Evolutionary conservation across 2,329 filamentous ascomycete species (phyloP), one percentile per base, ranked within the genome.

Genomic region (Fusarium poae): DNA sequence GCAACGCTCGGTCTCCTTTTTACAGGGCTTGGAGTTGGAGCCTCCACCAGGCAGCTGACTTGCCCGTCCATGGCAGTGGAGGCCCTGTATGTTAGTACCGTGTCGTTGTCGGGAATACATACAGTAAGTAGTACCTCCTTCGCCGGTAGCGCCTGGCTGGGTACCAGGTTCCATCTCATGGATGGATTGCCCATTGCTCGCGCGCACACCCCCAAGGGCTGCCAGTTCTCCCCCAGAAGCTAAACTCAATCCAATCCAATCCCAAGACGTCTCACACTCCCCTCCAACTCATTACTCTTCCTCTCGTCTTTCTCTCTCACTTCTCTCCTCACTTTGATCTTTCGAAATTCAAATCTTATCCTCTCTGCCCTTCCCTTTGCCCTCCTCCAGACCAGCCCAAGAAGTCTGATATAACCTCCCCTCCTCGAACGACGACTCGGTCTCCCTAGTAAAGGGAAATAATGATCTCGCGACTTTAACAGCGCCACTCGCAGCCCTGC

Each of bases 391-490:
- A 62, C 27, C 46, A 62, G 56, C 39, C 57, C 60, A 49, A 59
- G 39, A 39, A 50, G 68, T 64, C 68, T 55, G 67, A 62, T 64
- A 61, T 57, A 72, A 61, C 62, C 62, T 62, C 62, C 62, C 56
- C 56, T 52, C 59, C 44, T 65, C 65, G 65, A 71, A 72, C 69
- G 63, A 61, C 59, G 53, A 65, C 49, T 68, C 57, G 63, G 62
- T 49, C 57, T 70, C 68, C 63, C 60, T 60, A 37, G 35, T 52
- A 51, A 70, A 70, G 68, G 67, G 62, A 71, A 65, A 74, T 61
- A 70, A 74, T 74, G 72, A 67, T 72, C 65, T 70, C 62, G 72
- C 70, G 57, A 73, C 69, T 71, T 62, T 74, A 67, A 74, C 70
- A 74, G 70, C 65, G 70, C 67, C 67, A 74, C 62, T 57, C 57